Evolutionary conservation across 2,329 filamentous ascomycete genomes (phyloP), one percentile per base, ranked within the genome.

Genomic region (Phialemonium atrogriseum): DNA sequence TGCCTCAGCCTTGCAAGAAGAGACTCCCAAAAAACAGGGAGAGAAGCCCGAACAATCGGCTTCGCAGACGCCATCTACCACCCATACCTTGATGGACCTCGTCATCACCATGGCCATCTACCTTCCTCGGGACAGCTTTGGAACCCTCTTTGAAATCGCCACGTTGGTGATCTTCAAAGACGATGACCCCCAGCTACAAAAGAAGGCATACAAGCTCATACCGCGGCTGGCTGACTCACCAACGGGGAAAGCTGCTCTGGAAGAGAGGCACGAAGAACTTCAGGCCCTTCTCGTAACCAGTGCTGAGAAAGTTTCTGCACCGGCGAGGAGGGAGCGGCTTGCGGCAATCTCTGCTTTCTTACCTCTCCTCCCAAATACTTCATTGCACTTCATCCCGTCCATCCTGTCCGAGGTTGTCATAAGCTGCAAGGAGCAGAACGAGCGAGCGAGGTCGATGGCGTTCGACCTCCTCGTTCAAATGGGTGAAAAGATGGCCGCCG

Each of bases 181-280:
- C 34, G 73, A 84, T 22, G 89, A 96, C 51, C 83, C 89, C 8
- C 89, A 96, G 55, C 66, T 98, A 21, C 89, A 96, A 57, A 98
- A 98, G 74, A 98, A 98, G 62, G 89, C 91, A 0, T 98, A 98
- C 67, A 96, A 96, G 65, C 73, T 98, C 31, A 93, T 98, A 30
- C 89, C 91, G 4, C 80, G 91, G 33, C 73, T 98, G 24, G 81
- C 84, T 2, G 81, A 84, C 42, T 94, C 88, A 2, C 75, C 84
- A 20, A 73, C 71, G 29, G 91, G 91, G 27, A 76, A 73, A 44
- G 60, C 66, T n/a, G 88, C 89, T 4, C 70, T 98, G 2, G 58
- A 70, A 40, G 80, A 88, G 49, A 77, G 88, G 33, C 85, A 76
- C 44, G 57, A 59, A 1, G 87, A 95, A 49, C 66, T 98, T 13